Conservation (phyloP, 139 green algal species). For the Micractinium conductrix region DNA sequence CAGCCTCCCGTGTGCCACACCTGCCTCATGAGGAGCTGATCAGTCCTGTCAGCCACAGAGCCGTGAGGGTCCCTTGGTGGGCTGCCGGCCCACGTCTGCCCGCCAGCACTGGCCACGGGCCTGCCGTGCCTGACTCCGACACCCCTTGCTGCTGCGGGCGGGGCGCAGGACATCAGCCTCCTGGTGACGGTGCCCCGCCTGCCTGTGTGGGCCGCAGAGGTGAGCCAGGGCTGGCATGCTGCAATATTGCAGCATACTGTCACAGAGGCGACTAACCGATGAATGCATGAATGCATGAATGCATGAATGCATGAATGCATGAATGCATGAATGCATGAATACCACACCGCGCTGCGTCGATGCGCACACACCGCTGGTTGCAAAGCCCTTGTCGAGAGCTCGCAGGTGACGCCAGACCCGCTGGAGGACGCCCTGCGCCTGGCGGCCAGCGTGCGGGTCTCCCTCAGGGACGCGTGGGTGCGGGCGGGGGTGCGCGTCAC, state of each 20-base stretch:
- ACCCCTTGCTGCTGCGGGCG: background rate
- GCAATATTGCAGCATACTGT: too few species aligned
- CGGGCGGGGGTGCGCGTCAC: conserved; percentile 4
- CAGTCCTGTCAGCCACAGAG: background rate
- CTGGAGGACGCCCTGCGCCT: background rate
- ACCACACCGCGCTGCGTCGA: too few species aligned
- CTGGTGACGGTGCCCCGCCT: conserved; percentile 12
- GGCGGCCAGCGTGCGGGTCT: background rate
- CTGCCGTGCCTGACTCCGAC: background rate
- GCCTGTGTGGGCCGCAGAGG: background rate
- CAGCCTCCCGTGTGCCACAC: background rate
- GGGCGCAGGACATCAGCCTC: background rate
- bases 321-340: background rate
- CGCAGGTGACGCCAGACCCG: background rate
- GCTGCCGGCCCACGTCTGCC: background rate
- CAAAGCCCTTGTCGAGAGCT: too few species aligned
- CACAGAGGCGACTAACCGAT: too few species aligned
- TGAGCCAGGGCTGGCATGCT: too few species aligned
- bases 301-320: background rate
- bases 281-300: background rate
- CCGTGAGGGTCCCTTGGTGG: background rate
- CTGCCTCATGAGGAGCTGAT: too few species aligned
- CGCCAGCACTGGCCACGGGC: background rate
- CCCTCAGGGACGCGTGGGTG: conserved; percentile 1
- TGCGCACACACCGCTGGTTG: too few species aligned